Conservation (phyloP, 345 rosid genomes). For the Acer campestre region DNA sequence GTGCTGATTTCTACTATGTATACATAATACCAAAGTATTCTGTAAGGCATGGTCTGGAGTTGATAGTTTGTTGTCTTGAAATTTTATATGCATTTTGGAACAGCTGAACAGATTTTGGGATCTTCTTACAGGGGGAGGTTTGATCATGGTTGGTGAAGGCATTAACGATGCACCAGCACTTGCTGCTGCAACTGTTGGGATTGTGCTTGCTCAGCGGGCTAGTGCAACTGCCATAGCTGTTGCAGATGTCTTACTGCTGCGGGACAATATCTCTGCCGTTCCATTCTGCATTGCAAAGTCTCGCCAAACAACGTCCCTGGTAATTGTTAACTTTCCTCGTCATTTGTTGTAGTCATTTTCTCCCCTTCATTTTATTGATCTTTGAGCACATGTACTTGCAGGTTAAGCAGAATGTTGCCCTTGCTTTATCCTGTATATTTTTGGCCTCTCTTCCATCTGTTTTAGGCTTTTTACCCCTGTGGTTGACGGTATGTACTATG, state of each 20-base stretch:
- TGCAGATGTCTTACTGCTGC: slow-evolving; percentile 82
- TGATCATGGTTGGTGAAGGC: slow-evolving; percentile 97
- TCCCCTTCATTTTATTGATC: slow-evolving; percentile 10
- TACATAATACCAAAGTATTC: background rate
- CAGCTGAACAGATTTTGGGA: slow-evolving; percentile 19
- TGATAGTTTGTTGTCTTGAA: background rate
- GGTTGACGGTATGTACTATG: slow-evolving; percentile 75
- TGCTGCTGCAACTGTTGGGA: slow-evolving; percentile 95
- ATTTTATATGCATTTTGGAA: background rate
- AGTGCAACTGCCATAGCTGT: slow-evolving; percentile 97
- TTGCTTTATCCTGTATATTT: slow-evolving; percentile 70
- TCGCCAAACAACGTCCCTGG: slow-evolving; percentile 83
- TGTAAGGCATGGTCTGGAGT: slow-evolving; percentile 10
- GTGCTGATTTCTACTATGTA: background rate
- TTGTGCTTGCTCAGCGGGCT: slow-evolving; percentile 95
- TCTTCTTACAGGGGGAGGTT: slow-evolving; percentile 76
- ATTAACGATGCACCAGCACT: slow-evolving; percentile 98
- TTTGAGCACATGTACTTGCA: slow-evolving; percentile 33
- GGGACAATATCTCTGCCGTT: slow-evolving; percentile 75
- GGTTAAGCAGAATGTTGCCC: slow-evolving; percentile 94
- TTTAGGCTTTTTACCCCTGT: slow-evolving; percentile 83
- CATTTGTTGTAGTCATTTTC: slow-evolving; percentile 1
- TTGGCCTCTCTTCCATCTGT: slow-evolving; percentile 89
- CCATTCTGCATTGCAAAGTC: slow-evolving; percentile 92
- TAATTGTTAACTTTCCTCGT: slow-evolving; percentile 23